Evolutionary conservation across 225 moss, liverwort and hornwort species (phyloP).

Genomic region (Neckera pumila): DNA sequence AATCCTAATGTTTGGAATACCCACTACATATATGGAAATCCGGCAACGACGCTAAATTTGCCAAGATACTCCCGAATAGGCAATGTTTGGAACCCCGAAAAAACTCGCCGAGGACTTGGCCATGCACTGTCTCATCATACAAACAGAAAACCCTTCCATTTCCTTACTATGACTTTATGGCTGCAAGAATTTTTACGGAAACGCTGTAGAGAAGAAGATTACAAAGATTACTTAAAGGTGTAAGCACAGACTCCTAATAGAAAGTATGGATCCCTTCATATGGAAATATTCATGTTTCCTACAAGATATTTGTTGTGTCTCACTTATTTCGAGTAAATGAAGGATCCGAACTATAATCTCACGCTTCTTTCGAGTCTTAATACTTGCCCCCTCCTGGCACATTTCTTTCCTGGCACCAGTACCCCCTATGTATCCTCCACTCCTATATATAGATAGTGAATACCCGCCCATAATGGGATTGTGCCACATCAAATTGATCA

Average conservation of each 20-base stretch:
- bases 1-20: not conserved
- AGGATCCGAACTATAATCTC: not conserved
- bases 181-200: not conserved
- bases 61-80: not conserved
- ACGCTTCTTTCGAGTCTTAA: not conserved
- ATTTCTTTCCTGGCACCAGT: not conserved
- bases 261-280: not conserved
- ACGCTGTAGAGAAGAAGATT: not conserved
- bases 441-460: not conserved
- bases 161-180: not conserved
- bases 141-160: not conserved
- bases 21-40: not conserved
- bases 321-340: not conserved
- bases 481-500: not conserved
- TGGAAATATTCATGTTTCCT: not conserved
- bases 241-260: not conserved
- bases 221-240: not conserved
- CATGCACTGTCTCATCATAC: not conserved
- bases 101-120: not conserved
- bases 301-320: too few species aligned
- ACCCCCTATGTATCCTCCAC: not conserved
- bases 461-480: not conserved
- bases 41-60: not conserved
- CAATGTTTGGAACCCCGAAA: not conserved
- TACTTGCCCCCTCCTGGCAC: not conserved